These are phyloP conservation scores for Corynespora cassiicola DNA, from an alignment of 2,329 filamentous ascomycete species.

Conservation along the genomic window DNA sequence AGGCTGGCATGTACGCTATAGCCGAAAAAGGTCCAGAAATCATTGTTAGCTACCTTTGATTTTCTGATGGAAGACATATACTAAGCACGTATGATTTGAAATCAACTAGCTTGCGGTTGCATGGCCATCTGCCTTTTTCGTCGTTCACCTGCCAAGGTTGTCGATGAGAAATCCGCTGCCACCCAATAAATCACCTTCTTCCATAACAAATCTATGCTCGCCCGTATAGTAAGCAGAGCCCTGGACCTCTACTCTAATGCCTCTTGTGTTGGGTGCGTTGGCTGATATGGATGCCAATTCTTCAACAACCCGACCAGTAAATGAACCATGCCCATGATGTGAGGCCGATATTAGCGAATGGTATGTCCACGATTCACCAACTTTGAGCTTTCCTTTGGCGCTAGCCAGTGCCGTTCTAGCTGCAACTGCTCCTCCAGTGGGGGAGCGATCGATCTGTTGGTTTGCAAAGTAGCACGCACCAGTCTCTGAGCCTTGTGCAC, in stretches of 20 bases:
- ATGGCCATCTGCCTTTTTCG: too few species aligned
- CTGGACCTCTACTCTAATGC: slow-evolving; percentile 15
- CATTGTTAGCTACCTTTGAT: too few species aligned
- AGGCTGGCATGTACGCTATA: too few species aligned
- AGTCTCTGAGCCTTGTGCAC: slow-evolving; percentile 43
- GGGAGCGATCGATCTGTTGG: slow-evolving; percentile 55
- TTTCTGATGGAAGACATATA: too few species aligned
- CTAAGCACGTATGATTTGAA: too few species aligned
- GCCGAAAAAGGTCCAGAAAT: too few species aligned
- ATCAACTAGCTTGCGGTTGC: too few species aligned
- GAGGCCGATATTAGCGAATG: slow-evolving; percentile 24
- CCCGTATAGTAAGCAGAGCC: slow-evolving; percentile 24
- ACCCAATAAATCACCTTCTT: slow-evolving; percentile 17
- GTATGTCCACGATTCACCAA: slow-evolving; percentile 23
- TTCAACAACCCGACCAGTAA: slow-evolving; percentile 14
- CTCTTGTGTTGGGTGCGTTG: too few species aligned
- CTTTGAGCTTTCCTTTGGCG: slow-evolving; percentile 15
- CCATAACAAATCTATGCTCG: slow-evolving; percentile 14
- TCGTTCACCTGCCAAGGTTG: too few species aligned
- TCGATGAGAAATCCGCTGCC: slow-evolving; percentile 18
- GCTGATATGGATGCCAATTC: slow-evolving; percentile 7
- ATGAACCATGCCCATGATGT: slow-evolving; percentile 14
- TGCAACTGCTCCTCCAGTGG: slow-evolving; percentile 39
- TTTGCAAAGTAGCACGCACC: slow-evolving; percentile 55
- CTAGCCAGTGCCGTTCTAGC: slow-evolving; percentile 34